Conservation (phyloP, 2,329 filamentous ascomycete genomes). For the Fusarium floridanum region DNA sequence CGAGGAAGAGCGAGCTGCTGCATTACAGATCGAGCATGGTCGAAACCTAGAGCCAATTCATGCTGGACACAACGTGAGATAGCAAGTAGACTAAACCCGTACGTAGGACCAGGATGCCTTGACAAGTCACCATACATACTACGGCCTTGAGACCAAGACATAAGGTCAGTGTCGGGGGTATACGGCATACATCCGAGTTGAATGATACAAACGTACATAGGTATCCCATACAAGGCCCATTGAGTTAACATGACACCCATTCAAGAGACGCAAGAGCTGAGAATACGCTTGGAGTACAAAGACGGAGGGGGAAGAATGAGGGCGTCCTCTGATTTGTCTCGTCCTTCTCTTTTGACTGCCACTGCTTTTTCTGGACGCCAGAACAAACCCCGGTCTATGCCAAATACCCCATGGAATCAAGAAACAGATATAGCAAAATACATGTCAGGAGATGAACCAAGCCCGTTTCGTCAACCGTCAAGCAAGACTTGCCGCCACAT, state of each 20-base stretch:
- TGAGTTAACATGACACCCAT: not conserved
- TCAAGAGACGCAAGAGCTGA: not conserved
- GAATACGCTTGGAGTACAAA: not conserved
- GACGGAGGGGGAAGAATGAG: slow-evolving; percentile 4
- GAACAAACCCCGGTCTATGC: slow-evolving; percentile 37
- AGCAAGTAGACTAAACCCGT: not conserved
- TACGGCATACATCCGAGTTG: not conserved
- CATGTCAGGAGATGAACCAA: slow-evolving; percentile 23
- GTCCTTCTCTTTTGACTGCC: slow-evolving; percentile 28
- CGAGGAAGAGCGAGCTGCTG: not conserved
- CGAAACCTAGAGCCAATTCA: not conserved
- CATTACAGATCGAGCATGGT: not conserved
- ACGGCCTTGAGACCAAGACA: not conserved
- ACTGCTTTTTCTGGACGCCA: slow-evolving; percentile 37
- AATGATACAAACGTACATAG: not conserved
- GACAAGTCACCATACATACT: not conserved
- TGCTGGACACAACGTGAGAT: not conserved
- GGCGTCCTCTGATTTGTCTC: slow-evolving; percentile 9
- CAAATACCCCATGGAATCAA: slow-evolving; percentile 37
- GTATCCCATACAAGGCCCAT: not conserved
- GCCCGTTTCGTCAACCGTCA: slow-evolving; percentile 16
- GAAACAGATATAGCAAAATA: slow-evolving; percentile 37
- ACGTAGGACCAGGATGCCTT: not conserved
- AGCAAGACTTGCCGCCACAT: slow-evolving; percentile 9
- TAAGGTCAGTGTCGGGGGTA: not conserved